Evolutionary conservation across 176 grass and related monocot species (phyloP).

Genomic region (Dactylis glomerata): DNA sequence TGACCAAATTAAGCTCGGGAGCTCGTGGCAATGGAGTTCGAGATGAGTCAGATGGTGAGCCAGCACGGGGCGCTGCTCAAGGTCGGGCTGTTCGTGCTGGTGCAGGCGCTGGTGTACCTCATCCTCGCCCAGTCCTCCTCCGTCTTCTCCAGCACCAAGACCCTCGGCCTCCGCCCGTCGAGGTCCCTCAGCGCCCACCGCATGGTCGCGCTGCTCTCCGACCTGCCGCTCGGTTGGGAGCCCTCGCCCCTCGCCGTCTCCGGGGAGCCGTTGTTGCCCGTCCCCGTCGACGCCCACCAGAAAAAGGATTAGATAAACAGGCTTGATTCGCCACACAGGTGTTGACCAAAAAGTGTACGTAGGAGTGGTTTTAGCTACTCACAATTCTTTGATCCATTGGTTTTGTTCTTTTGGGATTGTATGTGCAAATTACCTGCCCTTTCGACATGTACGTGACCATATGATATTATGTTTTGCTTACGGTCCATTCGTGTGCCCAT

Average conservation of each 20-base stretch:
- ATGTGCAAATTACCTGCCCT: not conserved
- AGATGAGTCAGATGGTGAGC: not conserved
- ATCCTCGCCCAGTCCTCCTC: slow-evolving; percentile 64
- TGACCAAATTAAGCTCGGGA: not conserved
- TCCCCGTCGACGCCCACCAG: not conserved
- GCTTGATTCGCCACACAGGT: not conserved
- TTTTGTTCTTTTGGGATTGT: not conserved
- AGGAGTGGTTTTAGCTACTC: not conserved
- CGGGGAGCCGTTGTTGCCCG: not conserved
- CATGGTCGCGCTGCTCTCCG: slow-evolving; percentile 49
- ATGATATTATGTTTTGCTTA: not conserved
- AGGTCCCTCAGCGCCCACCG: slow-evolving; percentile 39
- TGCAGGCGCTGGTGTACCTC: slow-evolving; percentile 74
- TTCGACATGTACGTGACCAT: not conserved
- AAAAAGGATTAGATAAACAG: slow-evolving; percentile 4
- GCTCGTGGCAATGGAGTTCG: not conserved
- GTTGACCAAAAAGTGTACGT: not conserved
- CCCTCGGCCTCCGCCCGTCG: slow-evolving; percentile 3
- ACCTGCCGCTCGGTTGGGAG: slow-evolving; percentile 47
- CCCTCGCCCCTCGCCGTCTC: slow-evolving; percentile 27
- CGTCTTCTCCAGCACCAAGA: slow-evolving; percentile 52
- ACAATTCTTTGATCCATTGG: not conserved
- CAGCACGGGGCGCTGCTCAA: slow-evolving; percentile 40
- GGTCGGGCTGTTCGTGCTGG: slow-evolving; percentile 58
- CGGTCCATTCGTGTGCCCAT: not conserved